Evolutionary conservation across 805 yeast species (phyloP), one percentile per base, ranked within the genome.

Genomic region (Myxozyma mucilagina): DNA sequence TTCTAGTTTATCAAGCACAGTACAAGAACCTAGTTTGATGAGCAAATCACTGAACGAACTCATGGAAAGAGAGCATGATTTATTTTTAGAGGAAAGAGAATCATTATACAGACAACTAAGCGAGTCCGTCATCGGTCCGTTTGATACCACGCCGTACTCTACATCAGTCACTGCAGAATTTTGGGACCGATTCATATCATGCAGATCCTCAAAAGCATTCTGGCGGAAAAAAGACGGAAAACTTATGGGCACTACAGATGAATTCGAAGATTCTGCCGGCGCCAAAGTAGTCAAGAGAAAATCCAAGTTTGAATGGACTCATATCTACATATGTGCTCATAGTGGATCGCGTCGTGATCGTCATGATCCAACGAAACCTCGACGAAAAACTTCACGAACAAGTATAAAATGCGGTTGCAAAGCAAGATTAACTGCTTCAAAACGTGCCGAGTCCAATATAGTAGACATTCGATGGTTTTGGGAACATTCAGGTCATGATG

Each of bases 241-340:
- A 9, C 29, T 24, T 18, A 44, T 45, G 9, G n/a, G 47, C 9
- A 31, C 38, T 14, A 53, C 11, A 3, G 32, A 14, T 10, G 52
- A 18, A 13, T 43, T 35, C 8, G 36, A 31, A 9, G 41, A 11
- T 6, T 39, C 31, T 32, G 24, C n/a, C 2, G 36, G 42, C n/a
- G 1, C 20, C 14, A 8, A 45, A 16, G 10, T n/a, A 29, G 4
- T 47, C 6, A 52, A 57, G 14, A 14, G 53, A 4, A 42, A 43
- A 29, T 41, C 44, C 24, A 58, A 53, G 68, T 85, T 84, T 88
- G 85, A 85, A n/a, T 29, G 66, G 56, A 48, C 54, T 36, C 48
- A 31, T 13, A 43, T 61, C 18, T 57, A 57, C 44, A 57, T 52
- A 13, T 57, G 59, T 56, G 52, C 58, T 24, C 56, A 56, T 47